A percentile compares a stretch with the other conserved stretches of the same genome.
Conservation (phyloP, 129 eudicot species). For the Flaveria sonorensis region DNA sequence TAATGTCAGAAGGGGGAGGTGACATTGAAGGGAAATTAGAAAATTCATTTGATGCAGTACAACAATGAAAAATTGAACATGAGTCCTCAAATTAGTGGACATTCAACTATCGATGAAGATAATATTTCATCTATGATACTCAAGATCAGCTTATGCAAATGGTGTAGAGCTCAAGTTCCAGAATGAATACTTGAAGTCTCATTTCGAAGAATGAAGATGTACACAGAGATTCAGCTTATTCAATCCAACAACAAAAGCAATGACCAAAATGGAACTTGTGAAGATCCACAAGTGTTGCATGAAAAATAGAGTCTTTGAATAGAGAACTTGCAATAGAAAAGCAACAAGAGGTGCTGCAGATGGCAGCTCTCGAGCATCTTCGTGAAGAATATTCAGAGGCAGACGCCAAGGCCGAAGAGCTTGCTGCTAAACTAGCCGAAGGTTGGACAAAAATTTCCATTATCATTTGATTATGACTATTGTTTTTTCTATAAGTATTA, state of each 20-base stretch:
- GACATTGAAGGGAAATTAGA: conserved; percentile 33
- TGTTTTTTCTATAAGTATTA: not conserved
- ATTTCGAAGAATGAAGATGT: conserved; percentile 54
- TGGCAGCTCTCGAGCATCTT: conserved; percentile 83
- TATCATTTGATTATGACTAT: not conserved
- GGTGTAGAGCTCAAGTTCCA: conserved; percentile 77
- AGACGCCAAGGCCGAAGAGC: conserved; percentile 82
- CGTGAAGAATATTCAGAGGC: conserved; percentile 72
- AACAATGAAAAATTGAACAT: conserved; percentile 25
- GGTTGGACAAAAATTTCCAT: conserved; percentile 49
- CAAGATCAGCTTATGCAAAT: conserved; percentile 67
- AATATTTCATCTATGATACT: conserved; percentile 32
- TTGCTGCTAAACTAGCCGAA: conserved; percentile 82
- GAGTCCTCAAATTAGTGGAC: conserved; percentile 30
- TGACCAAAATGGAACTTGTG: conserved; percentile 34
- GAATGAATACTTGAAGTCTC: conserved; percentile 84
- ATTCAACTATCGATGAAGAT: conserved; percentile 37
- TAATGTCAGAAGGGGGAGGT: conserved; percentile 52
- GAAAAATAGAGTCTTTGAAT: conserved; percentile 61
- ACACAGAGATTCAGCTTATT: conserved; percentile 37
- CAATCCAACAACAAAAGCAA: conserved; percentile 29
- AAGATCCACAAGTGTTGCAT: conserved; percentile 45
- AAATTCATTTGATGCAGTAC: conserved; percentile 43
- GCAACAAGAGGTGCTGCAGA: conserved; percentile 96
- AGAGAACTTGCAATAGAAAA: conserved; percentile 74